Percentiles rank a stretch among this genome's conserved stretches.
phyloP scores from a whole-genome alignment of 495 filamentous ascomycete genomes.

The Hapsidospora chrysogenum region DNA sequence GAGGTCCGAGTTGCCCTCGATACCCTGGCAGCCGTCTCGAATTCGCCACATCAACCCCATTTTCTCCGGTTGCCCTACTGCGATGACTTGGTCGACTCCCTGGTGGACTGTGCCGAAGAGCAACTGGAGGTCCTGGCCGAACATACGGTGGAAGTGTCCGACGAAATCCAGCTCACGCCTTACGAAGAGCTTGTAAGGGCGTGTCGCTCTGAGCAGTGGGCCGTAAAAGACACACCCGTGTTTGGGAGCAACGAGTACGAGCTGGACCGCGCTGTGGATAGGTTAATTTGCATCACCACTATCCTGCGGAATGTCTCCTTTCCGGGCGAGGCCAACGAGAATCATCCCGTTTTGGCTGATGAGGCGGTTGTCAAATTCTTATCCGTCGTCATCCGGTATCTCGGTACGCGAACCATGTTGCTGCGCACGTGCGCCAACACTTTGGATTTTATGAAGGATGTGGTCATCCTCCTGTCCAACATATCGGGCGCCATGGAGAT shows the following conservation, averaged over 20 bases:
- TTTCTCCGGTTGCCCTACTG: constrained; percentile 46
- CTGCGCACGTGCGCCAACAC: constrained; percentile 66
- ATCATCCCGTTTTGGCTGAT: constrained; percentile 54
- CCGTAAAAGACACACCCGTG: constrained; percentile 47
- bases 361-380: constrained; percentile 64
- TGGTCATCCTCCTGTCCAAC: constrained; percentile 78
- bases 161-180: constrained; percentile 57
- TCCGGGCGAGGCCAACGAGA: constrained; percentile 31
- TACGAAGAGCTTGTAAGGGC: constrained; percentile 81
- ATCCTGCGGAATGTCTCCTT: constrained; percentile 90
- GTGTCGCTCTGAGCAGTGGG: constrained; percentile 51
- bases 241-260: constrained; percentile 71
- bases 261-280: constrained; percentile 72
- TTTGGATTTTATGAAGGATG: constrained; percentile 92
- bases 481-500: constrained; percentile 64
- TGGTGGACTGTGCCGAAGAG: constrained; percentile 82
- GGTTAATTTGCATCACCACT: constrained; percentile 78
- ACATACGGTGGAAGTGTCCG: constrained; percentile 66
- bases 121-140: constrained; percentile 67
- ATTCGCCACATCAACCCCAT: constrained; percentile 38
- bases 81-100: constrained; percentile 72
- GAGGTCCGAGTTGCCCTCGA: constrained; percentile 83
- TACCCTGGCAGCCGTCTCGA: constrained; percentile 56
- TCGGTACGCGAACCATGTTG: constrained; percentile 81
- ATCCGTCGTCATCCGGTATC: constrained; percentile 61